Evolutionary conservation across 2,329 filamentous ascomycete species (phyloP), one percentile per base, ranked within the genome.

Genomic region (Endoconidiophora laricicola): DNA sequence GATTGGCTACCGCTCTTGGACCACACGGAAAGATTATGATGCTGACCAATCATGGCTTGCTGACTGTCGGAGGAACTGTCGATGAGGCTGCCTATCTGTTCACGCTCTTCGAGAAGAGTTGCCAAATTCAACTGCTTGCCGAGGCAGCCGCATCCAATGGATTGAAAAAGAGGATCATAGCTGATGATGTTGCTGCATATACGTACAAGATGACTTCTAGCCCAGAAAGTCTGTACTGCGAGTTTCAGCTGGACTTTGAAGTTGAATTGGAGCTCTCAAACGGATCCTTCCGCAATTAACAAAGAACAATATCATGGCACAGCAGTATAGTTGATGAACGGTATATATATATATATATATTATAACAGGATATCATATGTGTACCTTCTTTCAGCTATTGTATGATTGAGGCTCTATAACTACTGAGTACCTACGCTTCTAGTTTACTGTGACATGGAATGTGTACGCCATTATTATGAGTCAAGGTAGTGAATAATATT

Each of bases 1-100:
- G 70, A 16, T 72, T 86, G 52, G 81, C 80, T 0, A 66, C 66
- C 14, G 73, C 79, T 0, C 65, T 86, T 1, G 81, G 81, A 0
- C 52, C 55, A 0, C 61, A 65, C 0, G 74, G 72, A 53, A 81
- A 70, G 60, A 78, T 71, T 14, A 66, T 78, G 56, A 79, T 84
- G 45, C 61, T 85, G 38, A 68, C 78, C 56, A 86, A 85, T 59
- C 81, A 86, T 58, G 82, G 81, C 0, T 63, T 86, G 3, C 60
- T 86, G 40, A 83, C 79, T 0, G 76, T 80, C 0, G 81, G 82
- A 0, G 59, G 61, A 0, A 86, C 81, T 0, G 78, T 86, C 2
- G 81, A 82, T 54, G 81, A 85, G 62, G 81, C 81, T 0, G 79
- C 78, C 0, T 83, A 76, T 55, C 64, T 84, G 49, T 85, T 83